These are phyloP conservation scores for Punica granatum DNA, from an alignment of 345 rosid species.

Conservation along the genomic window DNA sequence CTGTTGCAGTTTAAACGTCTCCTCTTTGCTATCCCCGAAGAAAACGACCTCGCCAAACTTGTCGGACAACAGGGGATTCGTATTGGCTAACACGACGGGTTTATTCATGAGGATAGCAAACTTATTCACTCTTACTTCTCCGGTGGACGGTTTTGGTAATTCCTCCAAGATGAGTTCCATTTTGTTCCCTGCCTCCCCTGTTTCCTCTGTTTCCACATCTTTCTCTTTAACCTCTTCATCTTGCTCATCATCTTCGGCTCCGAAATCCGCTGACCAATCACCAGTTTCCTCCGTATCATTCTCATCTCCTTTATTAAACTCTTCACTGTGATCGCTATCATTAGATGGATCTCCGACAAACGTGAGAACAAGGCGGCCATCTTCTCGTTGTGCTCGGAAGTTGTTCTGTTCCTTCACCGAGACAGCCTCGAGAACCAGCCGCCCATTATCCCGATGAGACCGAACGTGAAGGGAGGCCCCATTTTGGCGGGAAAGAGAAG, in stretches of 20 bases:
- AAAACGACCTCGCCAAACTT: slow-evolving; percentile 20
- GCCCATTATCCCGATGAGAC: slow-evolving; percentile 74
- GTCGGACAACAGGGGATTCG: slow-evolving; percentile 41
- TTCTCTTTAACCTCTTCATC: slow-evolving; percentile 18
- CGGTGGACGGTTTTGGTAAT: slow-evolving; percentile 15
- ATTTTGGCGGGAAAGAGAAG: slow-evolving; percentile 61
- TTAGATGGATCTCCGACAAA: slow-evolving; percentile 20
- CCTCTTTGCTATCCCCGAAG: slow-evolving; percentile 18
- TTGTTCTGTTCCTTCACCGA: slow-evolving; percentile 61
- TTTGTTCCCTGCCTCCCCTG: slow-evolving; percentile 8
- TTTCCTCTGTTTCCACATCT: slow-evolving; percentile 13
- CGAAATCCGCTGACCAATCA: slow-evolving; percentile 15
- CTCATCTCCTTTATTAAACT: slow-evolving; percentile 10
- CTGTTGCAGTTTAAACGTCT: slow-evolving; percentile 33
- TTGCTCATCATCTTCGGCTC: slow-evolving; percentile 8
- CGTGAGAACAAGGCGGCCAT: slow-evolving; percentile 90
- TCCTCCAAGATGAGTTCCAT: slow-evolving; percentile 11
- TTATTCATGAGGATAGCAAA: slow-evolving; percentile 45
- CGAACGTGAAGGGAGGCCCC: slow-evolving; percentile 58
- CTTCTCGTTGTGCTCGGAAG: slow-evolving; percentile 67
- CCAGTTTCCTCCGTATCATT: slow-evolving; percentile 14
- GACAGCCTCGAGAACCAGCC: slow-evolving; percentile 85
- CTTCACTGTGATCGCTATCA: slow-evolving; percentile 15
- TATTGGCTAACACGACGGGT: slow-evolving; percentile 35
- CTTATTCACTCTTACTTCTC: slow-evolving; percentile 39